Evolutionary conservation across 164 flowering plant genomes (phyloP).

Genomic region (Macadamia tetraphylla): DNA sequence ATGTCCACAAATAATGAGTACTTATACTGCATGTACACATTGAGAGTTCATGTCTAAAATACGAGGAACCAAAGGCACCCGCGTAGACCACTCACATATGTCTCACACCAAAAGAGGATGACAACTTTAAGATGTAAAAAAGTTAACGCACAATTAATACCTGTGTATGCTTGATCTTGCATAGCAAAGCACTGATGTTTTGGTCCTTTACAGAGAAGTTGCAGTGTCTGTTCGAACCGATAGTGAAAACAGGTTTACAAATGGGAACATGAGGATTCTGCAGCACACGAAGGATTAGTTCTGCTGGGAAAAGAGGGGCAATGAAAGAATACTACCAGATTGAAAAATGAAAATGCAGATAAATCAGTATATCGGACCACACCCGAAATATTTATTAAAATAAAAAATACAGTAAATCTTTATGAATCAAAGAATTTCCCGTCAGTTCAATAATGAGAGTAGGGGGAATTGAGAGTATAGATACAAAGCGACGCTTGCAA

Average conservation of each 20-base stretch:
- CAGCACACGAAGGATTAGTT: slow-evolving; percentile 11
- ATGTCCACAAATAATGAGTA: slow-evolving; percentile 50
- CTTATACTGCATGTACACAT: slow-evolving; percentile 39
- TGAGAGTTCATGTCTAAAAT: slow-evolving; percentile 28
- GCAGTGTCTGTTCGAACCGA: slow-evolving; percentile 58
- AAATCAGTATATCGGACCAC: background rate
- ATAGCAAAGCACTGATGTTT: slow-evolving; percentile 36
- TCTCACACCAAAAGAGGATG: background rate
- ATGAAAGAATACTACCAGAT: background rate
- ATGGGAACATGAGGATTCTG: slow-evolving; percentile 60
- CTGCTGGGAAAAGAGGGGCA: background rate
- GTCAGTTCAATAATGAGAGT: too few relatives aligned
- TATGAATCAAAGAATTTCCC: too few relatives aligned
- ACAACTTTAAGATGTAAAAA: background rate
- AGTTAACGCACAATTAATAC: slow-evolving; percentile 27
- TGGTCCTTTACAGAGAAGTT: slow-evolving; percentile 55
- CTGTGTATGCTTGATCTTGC: slow-evolving; percentile 58
- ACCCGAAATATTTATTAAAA: background rate
- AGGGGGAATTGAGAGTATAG: background rate
- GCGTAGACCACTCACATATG: slow-evolving; percentile 2
- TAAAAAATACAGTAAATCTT: too few relatives aligned
- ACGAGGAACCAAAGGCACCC: background rate
- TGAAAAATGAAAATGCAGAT: background rate
- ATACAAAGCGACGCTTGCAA: too few relatives aligned
- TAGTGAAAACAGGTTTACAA: slow-evolving; percentile 32